Base-by-base conservation (phyloP, 1,284 basidiomycete species). In the Cystobasidium sp. region DNA sequence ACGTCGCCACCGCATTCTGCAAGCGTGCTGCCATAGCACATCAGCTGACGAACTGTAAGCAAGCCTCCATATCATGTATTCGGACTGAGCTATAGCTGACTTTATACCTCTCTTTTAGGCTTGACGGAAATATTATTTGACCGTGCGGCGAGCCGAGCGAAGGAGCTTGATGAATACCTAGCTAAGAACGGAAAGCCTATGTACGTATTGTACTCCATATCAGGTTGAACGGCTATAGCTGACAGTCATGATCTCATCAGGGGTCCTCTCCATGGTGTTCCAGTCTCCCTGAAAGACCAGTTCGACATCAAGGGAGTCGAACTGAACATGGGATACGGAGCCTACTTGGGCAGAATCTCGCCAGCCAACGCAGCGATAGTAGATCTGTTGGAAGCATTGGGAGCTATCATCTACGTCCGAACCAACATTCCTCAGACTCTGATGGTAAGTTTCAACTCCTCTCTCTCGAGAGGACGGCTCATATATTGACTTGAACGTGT, bases 261-360 rank as follows among this genome's bases (percentile, higher is more conserved):
- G 84, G 88, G 88, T 0, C 87, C 88, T 1, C 81, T 89, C 37
- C 88, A 89, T 77, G 88, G 88, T 3, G 81, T 90, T 3, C 88
- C 88, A 0, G 83, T 90, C 65, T 88, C 87, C 8, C 77, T 90
- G 73, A 66, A 66, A 80, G 83, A 84, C 58, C 82, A 83, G 71
- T 80, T 83, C 68, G 77, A 79, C 61, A 78, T 84, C 68, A 74
- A 63, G 85, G 87, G 78, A 47, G 47, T 80, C 76, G 0, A 86
- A 85, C 62, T 87, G 80, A 80, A 78, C 7, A 76, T 77, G 74
- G 7, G 78, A 63, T 75, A 72, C 56, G 75, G 61, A 0, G 72
- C 71, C 12, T 66, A 53, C 14, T 47, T 76, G 24, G 75, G 77
- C 14, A 68, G 59, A 37, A 68, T 75, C 51, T 74, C 75, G 4